Base-by-base conservation (phyloP, 2,329 filamentous ascomycete genomes). In the Sarocladiaceae sp. region DNA sequence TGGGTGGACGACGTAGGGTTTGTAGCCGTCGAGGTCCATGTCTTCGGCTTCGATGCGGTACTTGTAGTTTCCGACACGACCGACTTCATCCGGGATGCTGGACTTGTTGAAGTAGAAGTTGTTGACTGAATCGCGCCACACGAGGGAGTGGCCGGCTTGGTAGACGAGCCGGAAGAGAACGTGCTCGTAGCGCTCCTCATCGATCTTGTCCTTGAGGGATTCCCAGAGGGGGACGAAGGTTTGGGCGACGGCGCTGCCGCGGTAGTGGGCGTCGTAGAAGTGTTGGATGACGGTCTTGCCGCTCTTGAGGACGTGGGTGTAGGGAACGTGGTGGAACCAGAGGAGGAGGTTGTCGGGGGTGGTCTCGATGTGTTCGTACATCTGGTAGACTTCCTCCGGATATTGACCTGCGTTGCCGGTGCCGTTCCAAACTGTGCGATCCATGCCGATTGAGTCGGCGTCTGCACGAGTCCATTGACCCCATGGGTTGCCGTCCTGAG, bases 261-360 rank as follows among this genome's bases (percentile, higher is more conserved):
- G 64, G 56, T 85, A 84, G 55, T 85, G 82, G 1, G 80, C 79
- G 55, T 85, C 77, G 59, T 85, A 85, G 63, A 85, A 83, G 59
- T 84, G 80, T 59, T 85, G 82, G 50, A 85, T 84, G 2, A 89
- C 83, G 0, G 85, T 86, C 64, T 84, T 80, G 11, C 83, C 82
- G 0, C 77, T 81, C 10, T 82, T 73, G 2, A 89, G 74, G 6
- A 63, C 65, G 35, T 86, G 79, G 0, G 81, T 86, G 62, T 87
- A 90, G 3, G 78, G 77, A 0, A 89, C 83, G 60, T 90, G 86
- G 63, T 89, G 86, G 67, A 89, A 89, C 86, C 86, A 90, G 2
- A 89, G 71, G 2, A 89, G 65, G 1, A 89, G 69, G 20, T 88
- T 72, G 55, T 88, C 86, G 0, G 85, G 84, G 0, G 85, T 88